Conservation (phyloP, 2,329 filamentous ascomycete species). For the Paracamarosporium sp. region DNA sequence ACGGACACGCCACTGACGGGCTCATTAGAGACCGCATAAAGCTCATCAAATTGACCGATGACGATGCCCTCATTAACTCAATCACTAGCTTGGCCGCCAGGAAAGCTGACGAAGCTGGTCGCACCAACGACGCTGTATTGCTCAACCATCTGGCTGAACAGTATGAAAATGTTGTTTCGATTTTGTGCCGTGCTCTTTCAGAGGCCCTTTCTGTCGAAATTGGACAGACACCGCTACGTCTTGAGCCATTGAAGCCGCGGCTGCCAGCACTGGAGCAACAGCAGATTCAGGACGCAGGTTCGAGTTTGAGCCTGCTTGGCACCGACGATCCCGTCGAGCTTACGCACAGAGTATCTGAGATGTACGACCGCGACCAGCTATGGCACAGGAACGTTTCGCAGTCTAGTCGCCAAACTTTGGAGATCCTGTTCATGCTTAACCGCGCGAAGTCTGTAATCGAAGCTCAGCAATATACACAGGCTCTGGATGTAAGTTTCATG, state of each 20-base stretch:
- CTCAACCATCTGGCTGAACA: constrained; percentile 94
- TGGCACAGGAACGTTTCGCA: constrained; percentile 67
- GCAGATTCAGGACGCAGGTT: constrained; percentile 37
- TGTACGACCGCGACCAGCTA: constrained; percentile 68
- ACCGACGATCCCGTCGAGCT: constrained; percentile 71
- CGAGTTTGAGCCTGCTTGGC: constrained; percentile 68
- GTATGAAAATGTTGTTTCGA: constrained; percentile 90
- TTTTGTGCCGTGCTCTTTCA: constrained; percentile 88
- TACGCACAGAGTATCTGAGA: constrained; percentile 65
- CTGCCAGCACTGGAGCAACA: constrained; percentile 42
- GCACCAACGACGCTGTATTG: constrained; percentile 91
- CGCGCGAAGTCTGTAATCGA: constrained; percentile 67
- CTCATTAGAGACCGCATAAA: constrained; percentile 84
- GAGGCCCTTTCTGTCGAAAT: constrained; percentile 88
- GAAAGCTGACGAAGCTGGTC: constrained; percentile 91
- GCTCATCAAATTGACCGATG: constrained; percentile 79
- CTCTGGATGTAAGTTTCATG: constrained; percentile 66
- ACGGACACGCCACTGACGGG: constrained; percentile 84
- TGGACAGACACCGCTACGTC: constrained; percentile 77
- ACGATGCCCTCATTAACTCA: constrained; percentile 86
- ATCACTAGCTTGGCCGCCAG: constrained; percentile 92
- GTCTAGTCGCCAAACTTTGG: constrained; percentile 64
- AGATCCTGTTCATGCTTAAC: constrained; percentile 66
- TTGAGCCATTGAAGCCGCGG: constrained; percentile 81
- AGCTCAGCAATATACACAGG: constrained; percentile 63